These are phyloP conservation scores for Plasmodium gaboni DNA, from an alignment of 169 alveolate species.

Conservation along the genomic window DNA sequence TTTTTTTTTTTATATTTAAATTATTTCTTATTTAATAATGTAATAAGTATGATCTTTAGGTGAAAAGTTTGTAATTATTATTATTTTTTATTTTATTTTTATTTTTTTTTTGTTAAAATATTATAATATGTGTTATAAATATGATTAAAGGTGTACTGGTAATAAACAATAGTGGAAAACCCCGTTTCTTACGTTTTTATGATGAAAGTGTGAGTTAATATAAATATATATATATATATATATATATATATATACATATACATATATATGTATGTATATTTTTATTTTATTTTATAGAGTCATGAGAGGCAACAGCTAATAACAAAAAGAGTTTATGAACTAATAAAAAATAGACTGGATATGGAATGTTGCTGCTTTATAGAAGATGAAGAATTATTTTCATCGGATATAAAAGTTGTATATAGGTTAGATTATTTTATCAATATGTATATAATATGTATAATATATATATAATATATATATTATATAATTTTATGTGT, in stretches of 20 bases:
- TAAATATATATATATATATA: not conserved
- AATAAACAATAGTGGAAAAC: constrained; percentile 89
- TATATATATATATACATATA: too few relatives aligned
- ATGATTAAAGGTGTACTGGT: constrained; percentile 89
- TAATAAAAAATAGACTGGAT: constrained; percentile 82
- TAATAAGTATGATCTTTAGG: not conserved
- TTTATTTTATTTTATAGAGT: constrained; percentile 67
- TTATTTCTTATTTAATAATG: too few relatives aligned
- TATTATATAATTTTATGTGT: not conserved
- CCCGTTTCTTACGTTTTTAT: constrained; percentile 89
- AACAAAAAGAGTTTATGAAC: constrained; percentile 79
- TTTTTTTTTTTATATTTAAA: too few relatives aligned
- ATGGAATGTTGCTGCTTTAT: constrained; percentile 88
- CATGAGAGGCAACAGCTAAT: constrained; percentile 84
- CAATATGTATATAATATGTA: not conserved
- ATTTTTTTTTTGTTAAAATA: not conserved
- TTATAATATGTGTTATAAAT: not conserved
- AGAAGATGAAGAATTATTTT: constrained; percentile 81
- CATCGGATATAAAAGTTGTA: constrained; percentile 83
- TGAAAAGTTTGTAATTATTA: not conserved
- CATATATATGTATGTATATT: too few relatives aligned
- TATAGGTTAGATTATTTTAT: constrained; percentile 77
- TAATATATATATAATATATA: not conserved
- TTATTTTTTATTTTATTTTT: too few relatives aligned
- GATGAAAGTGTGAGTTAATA: constrained; percentile 79